A percentile compares a stretch with the other conserved stretches of the same genome.
Conservation (phyloP, 176 grass and related monocot species). For the Triticum timopheevii region DNA sequence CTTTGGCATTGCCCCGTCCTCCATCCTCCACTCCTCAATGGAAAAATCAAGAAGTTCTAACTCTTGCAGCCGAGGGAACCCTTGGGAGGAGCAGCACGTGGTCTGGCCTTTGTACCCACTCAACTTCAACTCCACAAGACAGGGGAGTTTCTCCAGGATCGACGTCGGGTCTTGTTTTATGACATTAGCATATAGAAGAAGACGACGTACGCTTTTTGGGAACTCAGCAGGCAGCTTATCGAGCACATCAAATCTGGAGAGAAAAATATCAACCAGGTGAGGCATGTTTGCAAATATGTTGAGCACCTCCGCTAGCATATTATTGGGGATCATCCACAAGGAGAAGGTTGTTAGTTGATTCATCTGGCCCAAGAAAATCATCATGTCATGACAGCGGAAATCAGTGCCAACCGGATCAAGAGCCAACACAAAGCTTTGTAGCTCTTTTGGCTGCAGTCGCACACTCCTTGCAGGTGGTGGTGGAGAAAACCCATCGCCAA, state of each 20-base stretch:
- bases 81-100: not conserved
- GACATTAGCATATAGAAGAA: accelerated
- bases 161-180: not conserved
- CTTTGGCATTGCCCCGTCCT: not conserved
- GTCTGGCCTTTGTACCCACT: not conserved
- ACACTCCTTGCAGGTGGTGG: no score
- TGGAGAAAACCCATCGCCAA: not conserved
- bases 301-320: not conserved
- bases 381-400: no score
- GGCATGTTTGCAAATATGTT: not conserved
- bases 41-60: accelerated
- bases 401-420: no score
- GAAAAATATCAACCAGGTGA: not conserved
- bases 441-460: no score
- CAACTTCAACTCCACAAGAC: not conserved
- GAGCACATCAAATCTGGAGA: not conserved
- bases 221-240: not conserved
- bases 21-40: not conserved
- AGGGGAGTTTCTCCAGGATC: constrained; percentile 8
- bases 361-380: no score
- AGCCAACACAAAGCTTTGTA: no score
- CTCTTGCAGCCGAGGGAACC: not conserved
- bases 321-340: accelerated
- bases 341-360: not conserved
- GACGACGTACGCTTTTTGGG: not conserved